A percentile compares a stretch with the other conserved stretches of the same genome.
These are phyloP conservation scores for Francoa sonchifolia DNA, from an alignment of 441 rosid species.

Conservation along the genomic window DNA sequence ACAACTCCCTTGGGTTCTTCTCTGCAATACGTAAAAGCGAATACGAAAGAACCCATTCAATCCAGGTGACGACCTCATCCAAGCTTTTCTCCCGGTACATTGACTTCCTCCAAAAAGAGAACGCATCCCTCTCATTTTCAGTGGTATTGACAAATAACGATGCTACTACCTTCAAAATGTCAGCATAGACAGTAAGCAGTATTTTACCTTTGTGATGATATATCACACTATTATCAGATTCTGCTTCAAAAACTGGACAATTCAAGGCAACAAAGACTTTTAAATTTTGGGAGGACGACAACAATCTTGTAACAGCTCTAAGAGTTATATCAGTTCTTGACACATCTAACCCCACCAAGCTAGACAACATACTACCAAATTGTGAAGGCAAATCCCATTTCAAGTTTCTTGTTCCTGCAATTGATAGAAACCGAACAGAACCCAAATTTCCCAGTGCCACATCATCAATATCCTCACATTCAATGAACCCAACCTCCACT, in stretches of 20 bases:
- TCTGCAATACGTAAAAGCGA: conserved; percentile 72
- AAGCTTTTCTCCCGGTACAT: conserved; percentile 30
- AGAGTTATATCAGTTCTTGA: conserved; percentile 83
- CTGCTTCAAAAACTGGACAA: conserved; percentile 63
- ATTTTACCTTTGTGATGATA: conserved; percentile 59
- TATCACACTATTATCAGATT: no score
- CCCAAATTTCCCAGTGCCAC: conserved; percentile 56
- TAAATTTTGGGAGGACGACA: conserved; percentile 57
- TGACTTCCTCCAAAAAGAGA: conserved; percentile 52
- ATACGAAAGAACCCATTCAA: conserved; percentile 83
- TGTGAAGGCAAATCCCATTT: conserved; percentile 66
- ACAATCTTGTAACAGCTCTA: conserved; percentile 52
- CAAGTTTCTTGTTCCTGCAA: conserved; percentile 83
- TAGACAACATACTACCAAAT: conserved; percentile 72
- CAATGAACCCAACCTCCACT: conserved; percentile 71
- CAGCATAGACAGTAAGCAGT: conserved; percentile 43
- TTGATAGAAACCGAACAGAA: conserved; percentile 62
- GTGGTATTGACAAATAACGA: conserved; percentile 56
- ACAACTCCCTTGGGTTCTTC: conserved; percentile 69
- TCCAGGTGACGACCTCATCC: conserved; percentile 68
- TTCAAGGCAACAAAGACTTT: conserved; percentile 82
- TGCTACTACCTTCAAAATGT: conserved; percentile 49
- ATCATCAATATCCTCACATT: conserved; percentile 68
- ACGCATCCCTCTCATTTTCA: conserved; percentile 37
- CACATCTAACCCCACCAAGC: conserved; percentile 71